These are phyloP conservation scores for Tolypocladium endophyticum DNA, from an alignment of 2,329 filamentous ascomycete genomes.

Conservation along the genomic window DNA sequence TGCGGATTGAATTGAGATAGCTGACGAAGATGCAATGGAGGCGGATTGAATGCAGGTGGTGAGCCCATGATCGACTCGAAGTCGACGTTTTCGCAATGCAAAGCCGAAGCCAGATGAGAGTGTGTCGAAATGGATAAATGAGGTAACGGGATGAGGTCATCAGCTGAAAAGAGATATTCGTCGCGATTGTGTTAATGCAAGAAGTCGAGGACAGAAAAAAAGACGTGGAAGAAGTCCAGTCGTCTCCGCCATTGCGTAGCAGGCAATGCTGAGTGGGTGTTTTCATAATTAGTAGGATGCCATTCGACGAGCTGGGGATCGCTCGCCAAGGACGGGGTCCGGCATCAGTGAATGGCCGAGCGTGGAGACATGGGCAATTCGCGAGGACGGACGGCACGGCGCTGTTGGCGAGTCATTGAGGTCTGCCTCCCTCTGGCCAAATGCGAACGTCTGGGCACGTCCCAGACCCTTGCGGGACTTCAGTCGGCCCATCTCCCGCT, in stretches of 20 bases:
- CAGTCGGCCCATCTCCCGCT: conserved; percentile 87
- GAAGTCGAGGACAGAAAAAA: background rate
- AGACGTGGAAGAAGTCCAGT: background rate
- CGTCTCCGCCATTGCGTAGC: conserved; percentile 13
- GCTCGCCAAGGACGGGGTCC: conserved; percentile 33
- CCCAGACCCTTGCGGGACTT: conserved; percentile 79
- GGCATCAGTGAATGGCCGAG: conserved; percentile 34
- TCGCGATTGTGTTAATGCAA: background rate
- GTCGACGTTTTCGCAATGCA: conserved; percentile 1
- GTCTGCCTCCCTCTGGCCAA: conserved; percentile 59
- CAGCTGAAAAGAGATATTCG: background rate
- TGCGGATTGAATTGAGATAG: conserved; percentile 11
- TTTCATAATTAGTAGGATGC: conserved; percentile 44
- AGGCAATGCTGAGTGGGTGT: conserved; percentile 10
- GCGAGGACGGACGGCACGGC: conserved; percentile 30
- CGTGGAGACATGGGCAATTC: conserved; percentile 29
- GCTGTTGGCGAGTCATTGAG: conserved; percentile 51
- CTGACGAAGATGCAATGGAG: conserved; percentile 6
- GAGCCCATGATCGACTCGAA: background rate
- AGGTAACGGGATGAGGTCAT: background rate
- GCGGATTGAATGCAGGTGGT: background rate
- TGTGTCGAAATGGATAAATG: background rate
- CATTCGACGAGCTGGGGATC: conserved; percentile 48
- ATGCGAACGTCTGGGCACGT: conserved; percentile 89
- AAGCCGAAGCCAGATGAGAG: background rate